Evolutionary conservation across 1,139 yeast genomes (phyloP), one percentile per base, ranked within the genome.

Genomic region (Yamadazyma taylorii): DNA sequence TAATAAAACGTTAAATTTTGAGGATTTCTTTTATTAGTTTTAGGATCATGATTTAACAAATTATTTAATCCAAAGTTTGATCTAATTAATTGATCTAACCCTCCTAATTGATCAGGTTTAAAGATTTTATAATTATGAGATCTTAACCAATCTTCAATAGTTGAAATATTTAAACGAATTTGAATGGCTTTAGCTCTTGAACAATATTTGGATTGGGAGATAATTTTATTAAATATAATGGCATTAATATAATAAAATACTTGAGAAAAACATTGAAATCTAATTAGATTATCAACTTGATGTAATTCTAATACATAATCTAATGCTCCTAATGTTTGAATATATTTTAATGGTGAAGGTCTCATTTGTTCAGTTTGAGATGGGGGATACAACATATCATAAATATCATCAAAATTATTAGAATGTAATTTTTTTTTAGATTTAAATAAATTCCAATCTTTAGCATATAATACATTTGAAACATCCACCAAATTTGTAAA

Each of bases 131-230:
- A 73, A 58, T 87, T 85, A 54, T 87, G 92, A 3, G 85, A 73
- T 43, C 95, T 75, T 24, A 92, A 75, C 98, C 98, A 92, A 54
- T 92, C 97, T 58, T 92, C 97, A 34, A 92, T 65, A 3, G 86
- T 78, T 0, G 96, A 88, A 8, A 92, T 58, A 52, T 92, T 92
- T 42, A 92, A 73, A 37, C 97, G 71, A 33, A 92, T 82, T 57
- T 92, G 97, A 60, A 92, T 79, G 0, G 97, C 97, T 47, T 85
- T 80, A 2, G 88, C 73, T 41, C 99, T 73, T 0, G 96, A 78
- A 37, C 87, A 73, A 47, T 85, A 84, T 45, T 73, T 78, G 16
- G 83, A 76, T 50, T 75, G 81, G 24, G 79, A 69, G 36, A 89
- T 62, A 25, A 90, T 71, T 38, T 81, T 71, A 57, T 92, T 90